These are phyloP conservation scores for Davidsoniella virescens DNA, from an alignment of 2,329 filamentous ascomycete species.

Conservation along the genomic window DNA sequence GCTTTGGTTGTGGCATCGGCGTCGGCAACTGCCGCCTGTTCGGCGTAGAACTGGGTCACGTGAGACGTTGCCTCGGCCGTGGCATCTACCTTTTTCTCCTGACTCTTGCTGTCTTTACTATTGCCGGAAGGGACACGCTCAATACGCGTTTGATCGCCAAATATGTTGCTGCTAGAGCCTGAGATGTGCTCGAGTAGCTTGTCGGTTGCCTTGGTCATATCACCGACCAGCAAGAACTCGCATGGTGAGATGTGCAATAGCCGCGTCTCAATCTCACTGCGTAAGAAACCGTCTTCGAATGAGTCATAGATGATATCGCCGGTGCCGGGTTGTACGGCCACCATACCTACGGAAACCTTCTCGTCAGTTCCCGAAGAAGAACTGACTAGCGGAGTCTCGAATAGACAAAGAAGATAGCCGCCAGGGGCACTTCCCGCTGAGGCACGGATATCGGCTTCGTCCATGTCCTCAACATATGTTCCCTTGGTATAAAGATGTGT, in stretches of 20 bases:
- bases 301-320: conserved; percentile 92
- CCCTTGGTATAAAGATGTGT: conserved; percentile 97
- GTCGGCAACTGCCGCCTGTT: conserved; percentile 52
- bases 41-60: conserved; percentile 84
- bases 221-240: conserved; percentile 84
- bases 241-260: conserved; percentile 88
- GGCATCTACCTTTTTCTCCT: not conserved
- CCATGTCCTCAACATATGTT: conserved; percentile 88
- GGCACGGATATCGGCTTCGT: conserved; percentile 30
- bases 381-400: conserved; percentile 61
- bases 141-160: conserved; percentile 76
- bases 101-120: too few species aligned
- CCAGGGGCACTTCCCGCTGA: conserved; percentile 46
- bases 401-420: conserved; percentile 91
- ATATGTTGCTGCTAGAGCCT: conserved; percentile 76
- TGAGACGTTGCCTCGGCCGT: conserved; percentile 46
- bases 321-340: conserved; percentile 89
- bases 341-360: conserved; percentile 76
- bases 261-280: conserved; percentile 89
- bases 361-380: conserved; percentile 72
- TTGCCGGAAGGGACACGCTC: conserved; percentile 40
- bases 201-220: conserved; percentile 77
- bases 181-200: conserved; percentile 85
- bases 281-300: conserved; percentile 96
- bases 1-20: conserved; percentile 34